These are phyloP conservation scores for Garcia nutans DNA, from an alignment of 345 rosid species.

Conservation along the genomic window DNA sequence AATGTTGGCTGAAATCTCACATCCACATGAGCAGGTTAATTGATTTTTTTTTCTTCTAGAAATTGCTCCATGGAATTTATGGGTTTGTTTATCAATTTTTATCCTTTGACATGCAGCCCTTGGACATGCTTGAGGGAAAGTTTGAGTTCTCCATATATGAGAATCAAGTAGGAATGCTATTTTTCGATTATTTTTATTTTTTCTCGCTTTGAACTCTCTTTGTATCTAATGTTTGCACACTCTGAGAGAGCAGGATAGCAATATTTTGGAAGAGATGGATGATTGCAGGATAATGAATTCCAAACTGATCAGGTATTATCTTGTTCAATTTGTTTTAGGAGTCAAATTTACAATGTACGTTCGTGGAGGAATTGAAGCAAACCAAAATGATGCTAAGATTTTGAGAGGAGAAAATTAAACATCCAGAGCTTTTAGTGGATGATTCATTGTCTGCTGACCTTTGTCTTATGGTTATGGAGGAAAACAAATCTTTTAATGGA, in stretches of 20 bases:
- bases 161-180: conserved; percentile 40
- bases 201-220: conserved; percentile 17
- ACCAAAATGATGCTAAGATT: conserved; percentile 52
- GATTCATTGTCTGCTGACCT: conserved; percentile 49
- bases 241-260: conserved; percentile 45
- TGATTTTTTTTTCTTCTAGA: not conserved
- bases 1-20: conserved; percentile 63
- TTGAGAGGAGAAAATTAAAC: conserved; percentile 61
- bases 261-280: conserved; percentile 54
- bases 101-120: conserved; percentile 43
- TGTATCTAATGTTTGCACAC: conserved; percentile 22
- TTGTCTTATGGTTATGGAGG: conserved; percentile 45
- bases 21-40: conserved; percentile 69
- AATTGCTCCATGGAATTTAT: not conserved
- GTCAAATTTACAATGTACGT: not conserved
- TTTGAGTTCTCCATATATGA: conserved; percentile 24
- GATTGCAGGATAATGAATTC: conserved; percentile 65
- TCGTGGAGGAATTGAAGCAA: conserved; percentile 51
- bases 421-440: conserved; percentile 49
- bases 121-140: conserved; percentile 48
- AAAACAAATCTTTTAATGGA: conserved; percentile 54
- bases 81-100: not conserved
- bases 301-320: conserved; percentile 58
- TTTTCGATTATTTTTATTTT: conserved; percentile 10
- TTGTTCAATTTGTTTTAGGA: conserved; percentile 2